Base-by-base conservation (phyloP, 108 stramenopile species). In the Mayamaea pseudoterrestris region DNA sequence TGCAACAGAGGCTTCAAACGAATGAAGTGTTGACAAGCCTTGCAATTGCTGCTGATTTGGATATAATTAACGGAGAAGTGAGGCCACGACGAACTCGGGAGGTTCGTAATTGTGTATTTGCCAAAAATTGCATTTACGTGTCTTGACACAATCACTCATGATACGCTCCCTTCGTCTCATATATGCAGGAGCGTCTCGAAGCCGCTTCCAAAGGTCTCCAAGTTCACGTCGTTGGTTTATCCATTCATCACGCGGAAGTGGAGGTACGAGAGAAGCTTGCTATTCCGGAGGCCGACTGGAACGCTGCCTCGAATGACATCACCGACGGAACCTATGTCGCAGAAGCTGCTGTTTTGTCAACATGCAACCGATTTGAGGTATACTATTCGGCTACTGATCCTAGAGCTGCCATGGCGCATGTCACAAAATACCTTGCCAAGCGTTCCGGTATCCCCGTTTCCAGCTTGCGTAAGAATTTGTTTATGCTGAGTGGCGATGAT, bases 341-440 rank as follows among this genome's bases (percentile, higher is more conserved):
- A 18, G 98, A 98, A 61, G 95, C 96, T 5, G 94, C 94, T 14
- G 86, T 97, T 16, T 72, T 98, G 30, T 85, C 81, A 37, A 98
- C 98, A 2, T 98, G 98, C 63, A 98, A 98, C 46, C 81, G 98
- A n/a, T 98, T 98, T 58, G 98, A 98, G 50, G 85, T 97, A 6
- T 98, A 98, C 61, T 78, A 93, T 36, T 76, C 96, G 6, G 89
- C 94, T 0, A 67, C 87, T 34, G 89, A 97, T 57, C 47, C 89
- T 5, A 74, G 86, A 16, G 83, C 76, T 22, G 94, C 93, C 49
- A 93, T 94, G 66, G 93, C 83, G 3, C 53, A 65, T 32, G 81
- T 93, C 14, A 90, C 90, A 43, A 63, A 83, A 27, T 93, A 83
- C 52, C 63, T 98, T n/a, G 49, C 74, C 30, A 54, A 93, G 41